Base-by-base conservation (phyloP, 2,329 filamentous ascomycete genomes). In the Sporothrix luriei region DNA sequence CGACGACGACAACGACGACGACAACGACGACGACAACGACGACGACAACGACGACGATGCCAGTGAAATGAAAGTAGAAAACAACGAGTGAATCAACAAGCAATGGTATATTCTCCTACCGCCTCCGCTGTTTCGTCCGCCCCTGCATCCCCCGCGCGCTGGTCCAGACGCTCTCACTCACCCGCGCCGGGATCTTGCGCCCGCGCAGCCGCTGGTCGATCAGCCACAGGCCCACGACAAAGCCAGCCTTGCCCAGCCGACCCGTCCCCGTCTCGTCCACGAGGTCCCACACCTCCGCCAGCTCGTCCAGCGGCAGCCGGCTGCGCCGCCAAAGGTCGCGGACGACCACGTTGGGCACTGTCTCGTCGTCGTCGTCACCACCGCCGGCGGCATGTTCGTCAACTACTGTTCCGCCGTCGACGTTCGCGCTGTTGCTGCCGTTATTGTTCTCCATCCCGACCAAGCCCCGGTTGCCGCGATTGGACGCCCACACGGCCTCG, bases 401-500 rank as follows among this genome's bases (percentile, higher is more conserved):
- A 14, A 21, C 68, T 52, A 68, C 29, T 1, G 14, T 21, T 3
- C 26, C 67, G 19, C 26, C 38, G 2, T 62, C 40, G n/a, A n/a
- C n/a, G 24, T 43, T 43, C 4, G 9, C 40, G 33, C 51, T 21
- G 11, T 26, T 40, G 2, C 48, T 38, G 21, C 66, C 68, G 21
- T 21, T 59, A 13, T 72, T 65, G 11, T 66, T n/a, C 10, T 29
- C 48, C 21, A 33, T 49, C 4, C 49, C 69, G 14, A 26, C 66
- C 4, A 73, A 24, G 4, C 71, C 72, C 14, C 43, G 79, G 0
- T 88, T 70, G 0, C 91, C 91, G 64, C 88, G 87, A 75, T 95
- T 95, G 54, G 91, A 92, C 1, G 92, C 92, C 91, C 91, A 95
- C 1, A 95, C 86, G 2, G 90, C 92, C 78, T 94, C 92, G 78